Evolutionary conservation across 352 stramenopile species (phyloP).

Genomic region (Pythium apleroticum): DNA sequence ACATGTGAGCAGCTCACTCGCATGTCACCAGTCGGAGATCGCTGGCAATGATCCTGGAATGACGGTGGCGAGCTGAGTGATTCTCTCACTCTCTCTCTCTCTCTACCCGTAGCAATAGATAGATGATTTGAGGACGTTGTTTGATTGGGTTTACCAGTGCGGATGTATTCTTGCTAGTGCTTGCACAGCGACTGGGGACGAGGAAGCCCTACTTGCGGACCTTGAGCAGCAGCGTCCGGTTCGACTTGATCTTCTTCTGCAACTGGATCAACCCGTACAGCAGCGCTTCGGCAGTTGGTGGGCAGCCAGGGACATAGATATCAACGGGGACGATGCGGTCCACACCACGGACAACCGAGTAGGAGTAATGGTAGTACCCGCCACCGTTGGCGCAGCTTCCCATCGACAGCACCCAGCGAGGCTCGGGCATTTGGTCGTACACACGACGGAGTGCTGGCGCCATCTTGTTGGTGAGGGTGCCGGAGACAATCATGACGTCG

Average conservation of each 20-base stretch:
- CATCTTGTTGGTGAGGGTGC: constrained; percentile 99
- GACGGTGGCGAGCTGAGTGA: too few relatives aligned
- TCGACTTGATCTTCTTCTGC: constrained; percentile 99
- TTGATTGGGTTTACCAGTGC: too few relatives aligned
- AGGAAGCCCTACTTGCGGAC: constrained; percentile 92
- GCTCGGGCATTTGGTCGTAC: constrained; percentile 99
- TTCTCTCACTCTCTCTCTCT: too few relatives aligned
- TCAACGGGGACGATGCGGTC: constrained; percentile 98
- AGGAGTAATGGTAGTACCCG: constrained; percentile 96
- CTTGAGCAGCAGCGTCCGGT: constrained; percentile 95
- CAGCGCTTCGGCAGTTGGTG: constrained; percentile 97
- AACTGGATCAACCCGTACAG: constrained; percentile 98
- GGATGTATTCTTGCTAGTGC: too few relatives aligned
- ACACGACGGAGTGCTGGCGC: constrained; percentile 95
- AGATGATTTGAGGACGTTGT: too few relatives aligned
- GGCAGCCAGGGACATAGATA: constrained; percentile 99
- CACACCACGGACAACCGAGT: constrained; percentile 96
- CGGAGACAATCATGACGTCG: constrained; percentile 99
- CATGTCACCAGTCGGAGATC: too few relatives aligned
- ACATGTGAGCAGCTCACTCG: background rate
- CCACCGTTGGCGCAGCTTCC: constrained; percentile 98
- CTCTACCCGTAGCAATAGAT: too few relatives aligned
- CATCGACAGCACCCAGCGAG: constrained; percentile 98
- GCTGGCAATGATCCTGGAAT: too few relatives aligned
- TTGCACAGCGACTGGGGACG: too few relatives aligned